Conservation (phyloP, 2,329 filamentous ascomycete species). For the Monosporascus ibericus region DNA sequence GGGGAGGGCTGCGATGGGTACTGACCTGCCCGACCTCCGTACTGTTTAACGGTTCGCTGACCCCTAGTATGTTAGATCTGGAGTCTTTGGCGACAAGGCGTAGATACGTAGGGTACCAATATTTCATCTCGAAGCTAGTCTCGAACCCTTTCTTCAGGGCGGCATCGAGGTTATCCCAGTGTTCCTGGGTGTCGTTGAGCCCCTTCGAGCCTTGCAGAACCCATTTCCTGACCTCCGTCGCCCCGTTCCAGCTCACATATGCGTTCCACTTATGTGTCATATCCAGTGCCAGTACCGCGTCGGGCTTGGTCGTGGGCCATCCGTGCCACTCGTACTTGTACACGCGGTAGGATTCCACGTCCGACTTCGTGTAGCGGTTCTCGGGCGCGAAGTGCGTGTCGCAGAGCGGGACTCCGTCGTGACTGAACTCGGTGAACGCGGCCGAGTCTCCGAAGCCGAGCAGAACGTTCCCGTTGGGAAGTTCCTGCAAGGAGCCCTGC, state of each 20-base stretch:
- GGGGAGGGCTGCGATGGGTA: neutral
- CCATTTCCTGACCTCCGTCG: slow-evolving; percentile 28
- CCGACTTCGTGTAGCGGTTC: slow-evolving; percentile 12
- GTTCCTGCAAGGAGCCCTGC: slow-evolving; percentile 37
- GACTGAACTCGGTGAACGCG: slow-evolving; percentile 21
- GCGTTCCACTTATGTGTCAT: slow-evolving; percentile 12
- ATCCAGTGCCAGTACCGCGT: slow-evolving; percentile 15
- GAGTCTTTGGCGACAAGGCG: slow-evolving; percentile 12
- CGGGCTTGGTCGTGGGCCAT: slow-evolving; percentile 12
- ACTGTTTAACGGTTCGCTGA: slow-evolving; percentile 7
- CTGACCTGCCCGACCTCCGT: slow-evolving; percentile 9
- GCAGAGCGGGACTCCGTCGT: slow-evolving; percentile 17
- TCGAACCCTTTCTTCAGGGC: slow-evolving; percentile 31
- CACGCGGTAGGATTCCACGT: slow-evolving; percentile 22
- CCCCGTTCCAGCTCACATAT: slow-evolving; percentile 34
- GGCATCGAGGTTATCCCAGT: slow-evolving; percentile 7
- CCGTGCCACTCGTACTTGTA: slow-evolving; percentile 24
- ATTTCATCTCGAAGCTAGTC: slow-evolving; percentile 18
- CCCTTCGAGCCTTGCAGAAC: slow-evolving; percentile 30
- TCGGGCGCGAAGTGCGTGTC: slow-evolving; percentile 15
- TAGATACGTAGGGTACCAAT: slow-evolving; percentile 15
- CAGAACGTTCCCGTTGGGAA: slow-evolving; percentile 35
- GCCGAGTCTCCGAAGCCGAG: slow-evolving; percentile 33
- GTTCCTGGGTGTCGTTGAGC: slow-evolving; percentile 18
- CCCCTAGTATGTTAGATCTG: slow-evolving; percentile 8